These are phyloP conservation scores for Bombardia bombarda DNA, from an alignment of 495 filamentous ascomycete genomes.

Conservation along the genomic window DNA sequence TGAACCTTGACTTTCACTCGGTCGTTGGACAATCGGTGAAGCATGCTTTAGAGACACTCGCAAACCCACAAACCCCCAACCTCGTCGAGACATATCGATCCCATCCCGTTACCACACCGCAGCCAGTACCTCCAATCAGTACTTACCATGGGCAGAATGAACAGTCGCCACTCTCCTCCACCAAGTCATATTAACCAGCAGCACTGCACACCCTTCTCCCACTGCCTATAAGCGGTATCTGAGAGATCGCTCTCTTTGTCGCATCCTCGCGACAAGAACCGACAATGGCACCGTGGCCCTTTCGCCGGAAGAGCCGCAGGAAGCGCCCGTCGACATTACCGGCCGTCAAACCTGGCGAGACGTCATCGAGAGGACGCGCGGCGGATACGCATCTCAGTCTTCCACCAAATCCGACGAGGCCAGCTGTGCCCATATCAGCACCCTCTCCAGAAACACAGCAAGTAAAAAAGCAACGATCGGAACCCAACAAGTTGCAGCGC, in stretches of 20 bases:
- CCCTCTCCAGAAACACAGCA: slow-evolving; percentile 14
- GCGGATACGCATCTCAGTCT: slow-evolving; percentile 19
- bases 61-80: neutral
- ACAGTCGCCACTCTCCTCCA: slow-evolving; percentile 4
- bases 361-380: slow-evolving; percentile 14
- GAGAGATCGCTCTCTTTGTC: neutral
- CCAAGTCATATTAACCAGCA: slow-evolving; percentile 4
- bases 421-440: slow-evolving; percentile 10
- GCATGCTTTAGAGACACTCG: slow-evolving; percentile 16
- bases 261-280: neutral
- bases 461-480: slow-evolving; percentile 26
- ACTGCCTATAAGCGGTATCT: slow-evolving; percentile 5
- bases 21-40: no score
- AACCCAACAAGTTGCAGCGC: slow-evolving; percentile 41
- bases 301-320: slow-evolving; percentile 56
- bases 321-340: no score
- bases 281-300: slow-evolving; percentile 69
- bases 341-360: no score
- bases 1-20: neutral
- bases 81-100: no score
- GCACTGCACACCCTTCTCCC: neutral
- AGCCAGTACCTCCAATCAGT: neutral
- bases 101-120: no score
- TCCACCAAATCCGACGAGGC: slow-evolving; percentile 32
- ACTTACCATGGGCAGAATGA: slow-evolving; percentile 19